These are phyloP conservation scores for Eucalyptus sp. DNA, from an alignment of 345 rosid species.

Conservation along the genomic window DNA sequence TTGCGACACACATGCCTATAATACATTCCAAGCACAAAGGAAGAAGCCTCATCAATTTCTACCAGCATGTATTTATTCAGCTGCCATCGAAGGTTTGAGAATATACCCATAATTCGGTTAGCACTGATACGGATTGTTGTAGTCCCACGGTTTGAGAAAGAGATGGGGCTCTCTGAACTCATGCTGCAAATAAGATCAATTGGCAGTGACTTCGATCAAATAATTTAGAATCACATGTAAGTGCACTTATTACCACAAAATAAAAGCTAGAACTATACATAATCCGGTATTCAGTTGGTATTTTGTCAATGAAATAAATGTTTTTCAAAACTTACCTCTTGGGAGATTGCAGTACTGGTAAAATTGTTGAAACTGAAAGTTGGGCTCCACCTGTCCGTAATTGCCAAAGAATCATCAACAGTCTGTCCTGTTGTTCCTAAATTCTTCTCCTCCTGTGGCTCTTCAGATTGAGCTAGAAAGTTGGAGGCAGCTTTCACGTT, in stretches of 20 bases:
- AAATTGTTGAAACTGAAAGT: not conserved
- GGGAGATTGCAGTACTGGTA: not conserved
- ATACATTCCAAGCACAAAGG: not conserved
- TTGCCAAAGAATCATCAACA: not conserved
- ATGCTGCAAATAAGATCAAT: not conserved
- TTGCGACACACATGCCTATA: not conserved
- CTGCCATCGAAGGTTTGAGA: not conserved
- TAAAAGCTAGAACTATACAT: not conserved
- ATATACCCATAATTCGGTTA: not conserved
- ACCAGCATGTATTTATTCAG: not conserved
- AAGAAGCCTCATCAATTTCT: not conserved
- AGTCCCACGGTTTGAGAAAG: not conserved
- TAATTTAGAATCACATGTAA: not conserved
- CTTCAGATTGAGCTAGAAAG: not conserved
- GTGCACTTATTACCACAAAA: not conserved
- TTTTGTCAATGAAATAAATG: not conserved
- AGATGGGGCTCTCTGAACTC: not conserved
- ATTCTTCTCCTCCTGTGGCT: not conserved
- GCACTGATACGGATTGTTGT: not conserved
- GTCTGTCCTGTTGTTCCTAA: not conserved
- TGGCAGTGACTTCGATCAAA: not conserved
- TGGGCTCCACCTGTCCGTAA: not conserved
- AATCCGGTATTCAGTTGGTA: not conserved
- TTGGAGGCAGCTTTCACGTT: not conserved
- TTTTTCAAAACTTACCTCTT: not conserved